Conservation (phyloP, 768 basidiomycete genomes). For the Pisolithus sp. region DNA sequence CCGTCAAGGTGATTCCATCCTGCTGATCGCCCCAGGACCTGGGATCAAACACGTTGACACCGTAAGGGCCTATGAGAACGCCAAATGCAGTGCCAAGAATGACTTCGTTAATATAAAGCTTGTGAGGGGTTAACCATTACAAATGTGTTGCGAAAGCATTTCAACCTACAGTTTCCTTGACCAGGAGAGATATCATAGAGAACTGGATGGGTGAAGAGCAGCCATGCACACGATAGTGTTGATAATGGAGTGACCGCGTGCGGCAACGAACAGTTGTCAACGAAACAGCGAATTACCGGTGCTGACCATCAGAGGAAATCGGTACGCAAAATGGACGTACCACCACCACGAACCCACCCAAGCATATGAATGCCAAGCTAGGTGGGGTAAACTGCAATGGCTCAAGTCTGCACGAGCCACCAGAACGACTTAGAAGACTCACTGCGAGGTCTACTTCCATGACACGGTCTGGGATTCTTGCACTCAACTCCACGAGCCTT, state of each 20-base stretch:
- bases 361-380: constrained; percentile 52
- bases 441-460: too few species aligned
- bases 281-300: too few species aligned
- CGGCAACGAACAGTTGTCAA: too few species aligned
- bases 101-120: constrained; percentile 91
- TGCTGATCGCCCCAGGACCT: constrained; percentile 55
- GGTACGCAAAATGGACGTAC: constrained; percentile 22
- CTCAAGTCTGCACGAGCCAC: too few species aligned
- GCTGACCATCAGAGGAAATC: too few species aligned
- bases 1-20: constrained; percentile 71
- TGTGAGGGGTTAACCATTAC: neutral
- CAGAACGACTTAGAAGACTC: too few species aligned
- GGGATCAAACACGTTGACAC: constrained; percentile 67
- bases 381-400: constrained; percentile 42
- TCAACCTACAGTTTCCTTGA: constrained; percentile 66
- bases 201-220: constrained; percentile 43
- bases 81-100: constrained; percentile 76
- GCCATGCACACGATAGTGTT: neutral
- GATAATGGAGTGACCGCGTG: neutral
- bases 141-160: neutral
- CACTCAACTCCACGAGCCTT: too few species aligned
- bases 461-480: too few species aligned
- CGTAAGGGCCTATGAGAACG: constrained; percentile 62
- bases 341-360: constrained; percentile 51
- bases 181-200: constrained; percentile 73